These are phyloP conservation scores for Aspergillus conjunctus DNA, from an alignment of 495 filamentous ascomycete genomes.

Conservation along the genomic window DNA sequence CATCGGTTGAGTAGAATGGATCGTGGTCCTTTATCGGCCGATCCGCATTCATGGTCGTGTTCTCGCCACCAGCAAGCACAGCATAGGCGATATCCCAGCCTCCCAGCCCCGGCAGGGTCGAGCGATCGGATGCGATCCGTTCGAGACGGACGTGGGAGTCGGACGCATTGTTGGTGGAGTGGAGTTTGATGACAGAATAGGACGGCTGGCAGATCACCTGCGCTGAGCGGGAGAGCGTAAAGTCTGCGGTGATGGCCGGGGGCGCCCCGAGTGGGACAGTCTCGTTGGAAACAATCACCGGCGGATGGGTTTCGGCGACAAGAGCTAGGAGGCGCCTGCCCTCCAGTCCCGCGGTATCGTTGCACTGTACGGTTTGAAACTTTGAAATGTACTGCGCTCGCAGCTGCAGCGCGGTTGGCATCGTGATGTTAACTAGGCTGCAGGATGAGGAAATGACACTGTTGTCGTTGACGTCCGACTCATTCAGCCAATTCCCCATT, in stretches of 20 bases:
- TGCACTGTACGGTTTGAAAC: not conserved
- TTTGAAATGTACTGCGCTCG: not conserved
- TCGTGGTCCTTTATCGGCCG: not conserved
- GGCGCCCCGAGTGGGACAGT: not conserved
- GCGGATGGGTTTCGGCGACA: not conserved
- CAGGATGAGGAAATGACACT: not conserved
- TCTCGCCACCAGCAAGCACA: not conserved
- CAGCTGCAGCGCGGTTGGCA: not conserved
- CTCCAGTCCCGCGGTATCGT: not conserved
- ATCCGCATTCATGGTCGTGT: not conserved
- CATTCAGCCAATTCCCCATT: not conserved
- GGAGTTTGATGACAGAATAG: not conserved
- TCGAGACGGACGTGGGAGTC: not conserved
- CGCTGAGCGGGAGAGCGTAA: not conserved
- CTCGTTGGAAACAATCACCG: not conserved
- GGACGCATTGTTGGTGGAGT: not conserved
- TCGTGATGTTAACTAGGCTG: not conserved
- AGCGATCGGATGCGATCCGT: not conserved
- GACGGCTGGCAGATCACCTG: not conserved
- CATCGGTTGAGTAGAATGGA: not conserved
- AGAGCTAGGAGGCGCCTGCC: not conserved
- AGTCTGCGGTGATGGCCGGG: not conserved
- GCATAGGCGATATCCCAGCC: not conserved
- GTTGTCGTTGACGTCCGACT: not conserved
- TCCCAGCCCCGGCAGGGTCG: not conserved